phyloP scores from a whole-genome alignment of 2,329 filamentous ascomycete species.

The Sporothrix dimorphospora region DNA sequence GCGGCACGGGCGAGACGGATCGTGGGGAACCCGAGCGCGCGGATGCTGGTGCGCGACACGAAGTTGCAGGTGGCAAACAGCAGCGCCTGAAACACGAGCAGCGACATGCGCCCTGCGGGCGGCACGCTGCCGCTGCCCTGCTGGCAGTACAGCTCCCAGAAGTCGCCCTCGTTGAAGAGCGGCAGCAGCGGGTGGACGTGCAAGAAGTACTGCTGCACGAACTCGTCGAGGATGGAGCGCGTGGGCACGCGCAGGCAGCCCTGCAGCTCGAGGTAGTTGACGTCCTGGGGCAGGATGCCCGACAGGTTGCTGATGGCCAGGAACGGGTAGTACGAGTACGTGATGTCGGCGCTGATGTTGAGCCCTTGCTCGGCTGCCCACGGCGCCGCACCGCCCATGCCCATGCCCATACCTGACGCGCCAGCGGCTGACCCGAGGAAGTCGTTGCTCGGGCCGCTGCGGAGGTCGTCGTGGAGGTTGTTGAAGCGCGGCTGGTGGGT shows the following conservation, averaged over 20 bases:
- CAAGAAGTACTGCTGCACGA: conserved; percentile 53
- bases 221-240: conserved; percentile 48
- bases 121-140: conserved; percentile 31
- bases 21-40: conserved; percentile 31
- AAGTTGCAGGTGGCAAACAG: conserved; percentile 42
- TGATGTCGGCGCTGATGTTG: conserved; percentile 31
- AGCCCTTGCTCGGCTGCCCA: conserved; percentile 27
- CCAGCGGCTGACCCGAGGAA: not conserved
- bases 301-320: conserved; percentile 45
- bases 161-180: conserved; percentile 50
- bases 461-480: conserved; percentile 18
- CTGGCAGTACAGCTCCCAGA: conserved; percentile 50
- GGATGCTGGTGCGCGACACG: conserved; percentile 32
- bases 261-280: conserved; percentile 52
- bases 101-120: conserved; percentile 40
- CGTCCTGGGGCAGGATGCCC: conserved; percentile 49
- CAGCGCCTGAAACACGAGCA: conserved; percentile 52
- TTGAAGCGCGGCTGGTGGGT: conserved; percentile 12
- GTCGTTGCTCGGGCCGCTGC: not conserved
- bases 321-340: conserved; percentile 50
- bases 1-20: conserved; percentile 30
- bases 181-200: conserved; percentile 52
- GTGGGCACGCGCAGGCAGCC: conserved; percentile 52
- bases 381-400: not conserved
- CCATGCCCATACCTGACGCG: not conserved